A percentile compares a stretch with the other conserved stretches of the same genome.
phyloP scores from a whole-genome alignment of 257 asterid genomes.

The Ilex asprella region DNA sequence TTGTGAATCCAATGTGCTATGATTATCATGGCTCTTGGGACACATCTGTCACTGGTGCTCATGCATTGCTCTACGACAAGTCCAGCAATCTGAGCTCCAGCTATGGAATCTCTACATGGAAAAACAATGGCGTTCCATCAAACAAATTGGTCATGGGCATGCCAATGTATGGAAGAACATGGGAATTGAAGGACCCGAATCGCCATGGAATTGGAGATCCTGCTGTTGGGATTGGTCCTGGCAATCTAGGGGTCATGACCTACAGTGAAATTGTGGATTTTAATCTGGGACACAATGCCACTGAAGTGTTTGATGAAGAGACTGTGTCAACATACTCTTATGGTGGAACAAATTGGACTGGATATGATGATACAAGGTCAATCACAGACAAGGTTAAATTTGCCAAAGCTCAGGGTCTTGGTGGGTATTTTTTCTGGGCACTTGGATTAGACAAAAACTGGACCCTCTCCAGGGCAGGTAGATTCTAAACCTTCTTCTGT shows the following conservation, averaged over 20 bases:
- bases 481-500: neutral
- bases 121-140: constrained; percentile 21
- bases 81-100: constrained; percentile 51
- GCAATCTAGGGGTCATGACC: constrained; percentile 34
- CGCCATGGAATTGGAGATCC: constrained; percentile 53
- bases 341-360: constrained; percentile 46
- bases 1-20: constrained; percentile 39
- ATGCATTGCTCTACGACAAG: constrained; percentile 38
- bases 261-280: constrained; percentile 33
- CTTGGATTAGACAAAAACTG: constrained; percentile 53
- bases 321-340: constrained; percentile 59
- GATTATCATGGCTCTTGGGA: constrained; percentile 53
- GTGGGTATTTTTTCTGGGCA: constrained; percentile 73
- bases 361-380: constrained; percentile 48
- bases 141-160: constrained; percentile 53
- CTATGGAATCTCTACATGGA: constrained; percentile 52
- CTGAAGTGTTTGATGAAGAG: constrained; percentile 33
- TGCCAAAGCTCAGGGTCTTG: constrained; percentile 50
- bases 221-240: constrained; percentile 53
- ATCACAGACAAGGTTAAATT: constrained; percentile 30
- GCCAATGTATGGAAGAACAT: constrained; percentile 59
- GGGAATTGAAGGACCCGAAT: constrained; percentile 49
- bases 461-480: constrained; percentile 60
- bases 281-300: constrained; percentile 32
- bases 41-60: constrained; percentile 39